Evolutionary conservation across 2,329 filamentous ascomycete species (phyloP).

Genomic region (Talaromyces sp.): DNA sequence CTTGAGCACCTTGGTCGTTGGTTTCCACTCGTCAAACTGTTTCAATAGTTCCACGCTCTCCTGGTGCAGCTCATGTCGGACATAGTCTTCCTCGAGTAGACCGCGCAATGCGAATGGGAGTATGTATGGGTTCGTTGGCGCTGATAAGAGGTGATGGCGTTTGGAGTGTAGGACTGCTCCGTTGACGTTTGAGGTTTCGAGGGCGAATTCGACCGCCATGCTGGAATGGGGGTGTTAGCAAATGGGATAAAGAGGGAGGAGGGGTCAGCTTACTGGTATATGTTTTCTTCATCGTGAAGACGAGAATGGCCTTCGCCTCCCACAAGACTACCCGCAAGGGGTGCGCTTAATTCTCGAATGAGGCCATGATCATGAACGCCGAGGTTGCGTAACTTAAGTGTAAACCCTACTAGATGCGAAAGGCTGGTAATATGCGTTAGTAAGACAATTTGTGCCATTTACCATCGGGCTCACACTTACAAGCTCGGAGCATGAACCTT

Average conservation of each 20-base stretch:
- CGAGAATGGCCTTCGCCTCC: constrained; percentile 89
- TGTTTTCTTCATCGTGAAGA: constrained; percentile 80
- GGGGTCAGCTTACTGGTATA: constrained; percentile 62
- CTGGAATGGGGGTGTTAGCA: constrained; percentile 25
- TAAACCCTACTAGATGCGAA: constrained; percentile 86
- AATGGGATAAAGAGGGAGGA: background rate
- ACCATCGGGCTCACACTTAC: constrained; percentile 32
- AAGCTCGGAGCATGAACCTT: constrained; percentile 90
- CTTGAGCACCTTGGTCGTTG: constrained; percentile 81
- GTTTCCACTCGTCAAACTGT: constrained; percentile 93
- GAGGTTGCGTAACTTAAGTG: constrained; percentile 87
- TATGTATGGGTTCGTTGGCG: constrained; percentile 71
- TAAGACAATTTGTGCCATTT: background rate
- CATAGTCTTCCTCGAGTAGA: constrained; percentile 83
- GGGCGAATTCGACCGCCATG: constrained; percentile 65
- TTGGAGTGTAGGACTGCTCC: constrained; percentile 48
- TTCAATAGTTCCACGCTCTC: constrained; percentile 76
- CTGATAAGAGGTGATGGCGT: constrained; percentile 38
- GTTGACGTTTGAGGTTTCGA: constrained; percentile 61
- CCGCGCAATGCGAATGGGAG: constrained; percentile 95
- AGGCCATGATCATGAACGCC: constrained; percentile 90
- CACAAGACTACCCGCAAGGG: constrained; percentile 86
- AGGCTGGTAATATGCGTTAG: constrained; percentile 46
- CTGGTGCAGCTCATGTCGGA: constrained; percentile 69
- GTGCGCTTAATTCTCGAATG: constrained; percentile 80